Base-by-base conservation (phyloP, 768 basidiomycete species). In the Russula griseocarnosa region DNA sequence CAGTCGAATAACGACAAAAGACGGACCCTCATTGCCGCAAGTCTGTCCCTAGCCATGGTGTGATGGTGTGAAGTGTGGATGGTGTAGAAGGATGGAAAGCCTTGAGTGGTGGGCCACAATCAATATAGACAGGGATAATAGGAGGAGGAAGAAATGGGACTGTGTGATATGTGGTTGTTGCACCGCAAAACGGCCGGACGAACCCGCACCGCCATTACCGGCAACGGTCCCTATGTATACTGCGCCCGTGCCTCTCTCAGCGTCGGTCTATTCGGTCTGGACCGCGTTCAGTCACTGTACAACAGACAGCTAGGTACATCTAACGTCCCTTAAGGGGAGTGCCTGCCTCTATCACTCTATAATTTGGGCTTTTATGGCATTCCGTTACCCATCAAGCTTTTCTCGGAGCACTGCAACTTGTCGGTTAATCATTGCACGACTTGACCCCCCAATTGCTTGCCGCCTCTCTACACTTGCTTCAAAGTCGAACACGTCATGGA, bases 391-490 rank as follows among this genome's bases (percentile, higher is more conserved):
- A 53, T 66, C 73, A 52, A 94, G 74, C 32, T 81, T 79, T 60
- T 78, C 77, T 57, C 92, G 83, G 68, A 97, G 78, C 4, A 90
- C 85, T 20, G 83, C 74, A 60, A 98, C 86, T 76, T 98, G 96
- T 68, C 93, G 78, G 67, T 87, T 83, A 14, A 99, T 82, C 82
- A 93, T 96, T 69, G 80, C 81, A 63, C 82, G 81, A 73, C 91
- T 93, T 5, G 97, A 86, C 11, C 97, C 97, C 36, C 97, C 97
- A 69, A 98, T 92, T 2, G 95, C 87, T 71, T 90, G 82, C 70
- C 95, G 78, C 66, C 93, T 84, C 79, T 99, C 97, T 16, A 98
- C 94, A 66, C 90, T 92, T 54, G 89, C 87, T 74, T 98, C 96
- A 73, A 98, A 99, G 76, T 98, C 84, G 73, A 98, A 99, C 55